A percentile compares a stretch with the other conserved stretches of the same genome.
Conservation (phyloP, 495 filamentous ascomycete genomes). For the Trichocladium antarcticum region DNA sequence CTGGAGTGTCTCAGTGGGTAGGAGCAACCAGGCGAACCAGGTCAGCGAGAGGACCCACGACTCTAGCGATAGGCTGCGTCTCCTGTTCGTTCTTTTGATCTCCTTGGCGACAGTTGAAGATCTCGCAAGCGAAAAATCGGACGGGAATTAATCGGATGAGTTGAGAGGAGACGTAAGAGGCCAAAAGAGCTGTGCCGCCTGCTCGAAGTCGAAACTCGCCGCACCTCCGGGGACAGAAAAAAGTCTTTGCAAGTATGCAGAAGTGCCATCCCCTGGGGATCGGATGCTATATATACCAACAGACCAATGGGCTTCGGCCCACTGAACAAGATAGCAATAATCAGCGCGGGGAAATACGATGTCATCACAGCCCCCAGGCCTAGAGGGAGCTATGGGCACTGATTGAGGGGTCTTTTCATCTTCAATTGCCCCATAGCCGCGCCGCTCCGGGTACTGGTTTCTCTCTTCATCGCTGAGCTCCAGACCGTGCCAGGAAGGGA, state of each 20-base stretch:
- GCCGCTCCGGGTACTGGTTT: too few relatives aligned
- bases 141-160: not conserved
- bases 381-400: not conserved
- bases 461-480: too few relatives aligned
- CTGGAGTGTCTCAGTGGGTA: not conserved
- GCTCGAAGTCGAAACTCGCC: too few relatives aligned
- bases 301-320: too few relatives aligned
- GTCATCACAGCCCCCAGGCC: not conserved
- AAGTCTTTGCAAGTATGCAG: too few relatives aligned
- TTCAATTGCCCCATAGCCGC: not conserved
- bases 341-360: constrained; percentile 12
- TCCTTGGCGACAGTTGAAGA: too few relatives aligned
- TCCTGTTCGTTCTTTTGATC: too few relatives aligned
- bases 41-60: not conserved
- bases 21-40: not conserved
- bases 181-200: not conserved
- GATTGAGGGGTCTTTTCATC: not conserved
- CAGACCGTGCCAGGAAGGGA: too few relatives aligned
- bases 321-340: too few relatives aligned
- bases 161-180: not conserved
- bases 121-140: not conserved
- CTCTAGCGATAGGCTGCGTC: not conserved
- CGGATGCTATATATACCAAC: too few relatives aligned
- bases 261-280: too few relatives aligned
- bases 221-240: too few relatives aligned